Percentiles rank a stretch among this genome's conserved stretches.
phyloP scores from a whole-genome alignment of 306 rosid genomes.

The Ceratonia siliqua region DNA sequence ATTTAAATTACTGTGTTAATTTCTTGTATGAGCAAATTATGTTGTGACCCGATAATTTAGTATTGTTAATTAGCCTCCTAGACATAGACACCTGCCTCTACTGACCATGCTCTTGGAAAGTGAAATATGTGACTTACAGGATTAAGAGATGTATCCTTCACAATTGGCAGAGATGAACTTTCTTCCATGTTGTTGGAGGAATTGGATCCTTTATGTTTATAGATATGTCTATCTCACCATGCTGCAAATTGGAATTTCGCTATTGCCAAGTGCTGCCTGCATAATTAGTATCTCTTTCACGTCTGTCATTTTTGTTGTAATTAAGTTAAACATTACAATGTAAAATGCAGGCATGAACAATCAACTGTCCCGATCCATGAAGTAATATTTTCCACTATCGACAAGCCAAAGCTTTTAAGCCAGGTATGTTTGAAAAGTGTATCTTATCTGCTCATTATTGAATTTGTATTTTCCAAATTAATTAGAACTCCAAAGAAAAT shows the following conservation, averaged over 20 bases:
- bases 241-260: conserved; percentile 14
- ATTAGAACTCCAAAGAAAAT: conserved; percentile 19
- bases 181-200: neutral
- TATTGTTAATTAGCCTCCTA: neutral
- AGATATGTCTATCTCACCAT: conserved; percentile 5
- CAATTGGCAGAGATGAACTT: neutral
- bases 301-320: conserved; percentile 9
- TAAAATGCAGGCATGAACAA: conserved; percentile 70
- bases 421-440: conserved; percentile 59
- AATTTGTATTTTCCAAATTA: conserved; percentile 9
- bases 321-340: conserved; percentile 35
- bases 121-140: neutral
- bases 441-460: conserved; percentile 10
- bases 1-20: neutral
- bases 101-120: neutral
- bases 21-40: neutral
- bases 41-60: neutral
- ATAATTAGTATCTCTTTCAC: conserved; percentile 13
- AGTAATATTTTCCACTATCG: conserved; percentile 88
- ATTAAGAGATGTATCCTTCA: neutral
- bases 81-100: neutral
- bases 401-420: conserved; percentile 98
- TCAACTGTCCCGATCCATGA: conserved; percentile 64
- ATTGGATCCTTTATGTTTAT: conserved; percentile 12
- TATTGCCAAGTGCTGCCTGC: conserved; percentile 22